Percentiles rank a stretch among this genome's conserved stretches.
Conservation (phyloP, 768 basidiomycete species). For the Boletus patriciae region DNA sequence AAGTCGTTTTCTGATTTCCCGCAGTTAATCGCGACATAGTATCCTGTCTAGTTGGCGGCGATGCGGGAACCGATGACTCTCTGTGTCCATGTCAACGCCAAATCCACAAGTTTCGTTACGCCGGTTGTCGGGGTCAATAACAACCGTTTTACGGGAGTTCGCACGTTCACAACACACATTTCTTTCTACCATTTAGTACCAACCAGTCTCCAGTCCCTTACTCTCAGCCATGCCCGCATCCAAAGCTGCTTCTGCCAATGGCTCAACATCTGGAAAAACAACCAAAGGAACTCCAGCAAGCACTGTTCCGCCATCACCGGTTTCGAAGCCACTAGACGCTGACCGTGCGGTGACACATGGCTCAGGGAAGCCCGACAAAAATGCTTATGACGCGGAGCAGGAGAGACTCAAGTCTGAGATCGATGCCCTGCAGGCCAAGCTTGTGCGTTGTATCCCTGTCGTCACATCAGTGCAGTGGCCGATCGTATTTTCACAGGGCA, state of each 20-base stretch:
- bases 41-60: not conserved
- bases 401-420: conserved; percentile 80
- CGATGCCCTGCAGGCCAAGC: conserved; percentile 72
- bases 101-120: not conserved
- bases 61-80: not conserved
- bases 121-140: not conserved
- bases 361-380: conserved; percentile 80
- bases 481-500: conserved; percentile 44
- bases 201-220: conserved; percentile 27
- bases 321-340: conserved; percentile 19
- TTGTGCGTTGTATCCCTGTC: conserved; percentile 54
- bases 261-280: conserved; percentile 38
- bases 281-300: conserved; percentile 25
- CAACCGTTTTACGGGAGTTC: conserved; percentile 8
- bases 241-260: conserved; percentile 56
- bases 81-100: not conserved
- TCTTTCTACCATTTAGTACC: conserved; percentile 29
- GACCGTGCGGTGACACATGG: conserved; percentile 23
- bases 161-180: conserved; percentile 22
- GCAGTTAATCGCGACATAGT: not conserved
- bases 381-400: conserved; percentile 81
- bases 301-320: conserved; percentile 30
- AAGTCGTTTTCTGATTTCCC: conserved; percentile 56
- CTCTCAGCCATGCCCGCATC: conserved; percentile 36
- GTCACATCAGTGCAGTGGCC: not conserved